phyloP scores from a whole-genome alignment of 140 eudicot species.

The Oenanthe javanica region DNA sequence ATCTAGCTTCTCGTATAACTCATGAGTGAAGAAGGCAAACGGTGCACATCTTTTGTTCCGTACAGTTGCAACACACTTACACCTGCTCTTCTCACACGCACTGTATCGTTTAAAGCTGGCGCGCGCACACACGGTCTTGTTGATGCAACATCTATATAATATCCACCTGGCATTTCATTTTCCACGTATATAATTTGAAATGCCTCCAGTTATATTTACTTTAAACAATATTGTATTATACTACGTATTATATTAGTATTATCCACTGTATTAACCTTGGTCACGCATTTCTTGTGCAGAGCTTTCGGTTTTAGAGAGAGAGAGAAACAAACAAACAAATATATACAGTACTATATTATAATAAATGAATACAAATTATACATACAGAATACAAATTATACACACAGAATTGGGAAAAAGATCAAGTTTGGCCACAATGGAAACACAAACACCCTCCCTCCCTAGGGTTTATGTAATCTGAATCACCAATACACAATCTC shows the following conservation, averaged over 20 bases:
- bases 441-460: conserved; percentile 5
- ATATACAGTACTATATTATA: too few species aligned
- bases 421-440: conserved; percentile 10
- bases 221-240: too few species aligned
- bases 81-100: not conserved
- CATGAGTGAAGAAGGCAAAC: not conserved
- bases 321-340: not conserved
- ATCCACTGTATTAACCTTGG: not conserved
- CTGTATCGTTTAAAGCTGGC: not conserved
- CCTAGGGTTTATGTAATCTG: conserved; percentile 17
- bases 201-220: too few species aligned
- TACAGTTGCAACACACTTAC: not conserved
- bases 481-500: conserved; percentile 12
- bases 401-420: not conserved
- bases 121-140: not conserved
- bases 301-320: conserved; percentile 1
- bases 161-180: conserved; percentile 1
- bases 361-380: too few species aligned
- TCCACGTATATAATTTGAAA: not conserved
- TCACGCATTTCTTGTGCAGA: not conserved
- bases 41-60: not conserved
- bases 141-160: not conserved
- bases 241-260: too few species aligned
- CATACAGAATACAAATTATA: not conserved
- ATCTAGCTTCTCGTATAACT: not conserved